A percentile compares a stretch with the other conserved stretches of the same genome.
These are phyloP conservation scores for Solanum sitiens DNA, from an alignment of 257 asterid species.

Conservation along the genomic window DNA sequence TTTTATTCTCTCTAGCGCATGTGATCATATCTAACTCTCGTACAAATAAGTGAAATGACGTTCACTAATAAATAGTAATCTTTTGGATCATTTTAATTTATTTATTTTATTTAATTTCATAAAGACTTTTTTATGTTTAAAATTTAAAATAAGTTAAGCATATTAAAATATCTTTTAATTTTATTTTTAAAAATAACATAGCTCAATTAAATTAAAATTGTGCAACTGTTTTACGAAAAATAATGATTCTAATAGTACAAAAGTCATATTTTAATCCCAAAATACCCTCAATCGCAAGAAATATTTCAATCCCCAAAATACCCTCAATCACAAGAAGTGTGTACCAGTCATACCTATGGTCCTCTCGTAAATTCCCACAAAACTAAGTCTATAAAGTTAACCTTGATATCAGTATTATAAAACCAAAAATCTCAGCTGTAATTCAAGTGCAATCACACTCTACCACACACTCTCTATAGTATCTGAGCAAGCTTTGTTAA, in stretches of 20 bases:
- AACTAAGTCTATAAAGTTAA: neutral
- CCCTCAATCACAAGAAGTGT: neutral
- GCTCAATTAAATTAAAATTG: neutral
- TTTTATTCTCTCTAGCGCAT: slow-evolving; percentile 1
- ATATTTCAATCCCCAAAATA: neutral
- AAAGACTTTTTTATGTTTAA: no score
- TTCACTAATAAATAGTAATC: neutral
- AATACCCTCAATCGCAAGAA: neutral
- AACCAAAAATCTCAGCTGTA: neutral
- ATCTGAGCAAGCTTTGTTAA: neutral
- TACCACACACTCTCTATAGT: neutral
- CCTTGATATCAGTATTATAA: neutral
- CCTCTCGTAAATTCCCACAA: neutral
- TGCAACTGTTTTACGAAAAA: neutral
- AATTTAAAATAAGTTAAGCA: no score
- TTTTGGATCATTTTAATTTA: no score
- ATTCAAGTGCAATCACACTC: neutral
- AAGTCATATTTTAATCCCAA: neutral
- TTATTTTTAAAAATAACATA: no score
- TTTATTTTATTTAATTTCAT: no score
- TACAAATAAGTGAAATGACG: neutral
- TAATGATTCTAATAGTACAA: neutral
- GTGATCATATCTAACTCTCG: slow-evolving; percentile 6
- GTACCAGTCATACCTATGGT: neutral
- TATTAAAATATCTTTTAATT: no score